Evolutionary conservation across 2,329 filamentous ascomycete genomes (phyloP).

Genomic region (Arthrobotrys sphaeroides): DNA sequence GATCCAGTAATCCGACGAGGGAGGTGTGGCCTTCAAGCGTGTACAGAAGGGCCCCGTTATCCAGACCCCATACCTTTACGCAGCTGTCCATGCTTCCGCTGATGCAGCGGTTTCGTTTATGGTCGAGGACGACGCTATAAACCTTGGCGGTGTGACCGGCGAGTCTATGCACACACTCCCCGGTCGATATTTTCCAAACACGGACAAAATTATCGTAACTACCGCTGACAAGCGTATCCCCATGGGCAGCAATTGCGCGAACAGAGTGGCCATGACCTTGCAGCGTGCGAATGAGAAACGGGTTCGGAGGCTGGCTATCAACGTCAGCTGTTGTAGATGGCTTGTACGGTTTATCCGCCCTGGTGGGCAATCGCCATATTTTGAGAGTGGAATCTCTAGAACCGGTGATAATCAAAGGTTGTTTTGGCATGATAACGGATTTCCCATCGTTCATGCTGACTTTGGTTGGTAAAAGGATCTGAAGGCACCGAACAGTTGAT

Average conservation of each 20-base stretch:
- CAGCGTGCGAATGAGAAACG: slow-evolving; percentile 90
- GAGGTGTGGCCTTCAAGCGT: slow-evolving; percentile 93
- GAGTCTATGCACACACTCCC: slow-evolving; percentile 83
- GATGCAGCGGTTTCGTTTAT: slow-evolving; percentile 91
- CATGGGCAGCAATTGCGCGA: slow-evolving; percentile 91
- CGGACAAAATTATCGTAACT: slow-evolving; percentile 96
- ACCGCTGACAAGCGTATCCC: slow-evolving; percentile 94
- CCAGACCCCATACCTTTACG: slow-evolving; percentile 96
- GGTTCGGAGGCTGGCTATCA: slow-evolving; percentile 67
- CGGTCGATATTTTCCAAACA: slow-evolving; percentile 97
- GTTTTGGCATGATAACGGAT: slow-evolving; percentile 87
- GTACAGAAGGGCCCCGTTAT: slow-evolving; percentile 83
- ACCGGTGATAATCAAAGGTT: slow-evolving; percentile 95
- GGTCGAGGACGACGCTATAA: slow-evolving; percentile 94
- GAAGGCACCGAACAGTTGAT: slow-evolving; percentile 92
- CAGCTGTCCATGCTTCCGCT: slow-evolving; percentile 98
- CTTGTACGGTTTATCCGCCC: slow-evolving; percentile 64
- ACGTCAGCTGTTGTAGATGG: slow-evolving; percentile 56
- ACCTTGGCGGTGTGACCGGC: slow-evolving; percentile 91
- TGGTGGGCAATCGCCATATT: slow-evolving; percentile 90
- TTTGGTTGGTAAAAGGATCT: slow-evolving; percentile 88
- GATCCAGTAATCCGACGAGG: slow-evolving; percentile 88
- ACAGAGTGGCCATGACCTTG: slow-evolving; percentile 91
- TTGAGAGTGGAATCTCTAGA: slow-evolving; percentile 92
- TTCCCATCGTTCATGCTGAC: slow-evolving; percentile 78